Evolutionary conservation across 768 basidiomycete genomes (phyloP).

Genomic region (Boletus fagicola): DNA sequence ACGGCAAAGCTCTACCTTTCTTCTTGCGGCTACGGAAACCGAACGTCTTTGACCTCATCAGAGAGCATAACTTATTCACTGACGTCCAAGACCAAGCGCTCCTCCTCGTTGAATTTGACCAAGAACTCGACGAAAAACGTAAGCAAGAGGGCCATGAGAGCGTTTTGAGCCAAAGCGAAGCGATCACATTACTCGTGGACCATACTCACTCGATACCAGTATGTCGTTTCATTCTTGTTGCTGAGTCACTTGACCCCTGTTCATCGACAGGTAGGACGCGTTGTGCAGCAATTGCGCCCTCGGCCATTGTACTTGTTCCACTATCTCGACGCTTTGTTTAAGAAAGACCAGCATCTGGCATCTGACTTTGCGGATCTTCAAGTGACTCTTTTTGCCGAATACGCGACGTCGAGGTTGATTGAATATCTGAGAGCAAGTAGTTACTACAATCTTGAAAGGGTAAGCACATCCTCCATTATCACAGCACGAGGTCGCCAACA

Average conservation of each 20-base stretch:
- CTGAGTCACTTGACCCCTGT: background rate
- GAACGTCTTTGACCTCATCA: constrained; percentile 92
- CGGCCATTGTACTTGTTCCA: constrained; percentile 84
- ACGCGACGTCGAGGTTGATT: constrained; percentile 71
- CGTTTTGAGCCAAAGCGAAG: constrained; percentile 58
- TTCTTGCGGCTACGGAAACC: constrained; percentile 82
- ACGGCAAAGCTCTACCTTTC: constrained; percentile 90
- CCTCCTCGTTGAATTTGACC: constrained; percentile 91
- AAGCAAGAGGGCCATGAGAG: constrained; percentile 40
- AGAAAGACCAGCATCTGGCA: constrained; percentile 79
- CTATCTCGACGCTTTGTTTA: constrained; percentile 88
- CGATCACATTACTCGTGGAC: constrained; percentile 85
- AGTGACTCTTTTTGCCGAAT: constrained; percentile 91
- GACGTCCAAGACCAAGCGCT: constrained; percentile 93
- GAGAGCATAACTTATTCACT: constrained; percentile 90
- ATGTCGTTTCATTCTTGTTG: constrained; percentile 24
- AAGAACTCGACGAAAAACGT: constrained; percentile 70
- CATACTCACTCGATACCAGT: constrained; percentile 97
- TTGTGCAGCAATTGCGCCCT: constrained; percentile 80
- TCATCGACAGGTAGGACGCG: constrained; percentile 66
- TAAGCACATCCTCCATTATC: constrained; percentile 27
- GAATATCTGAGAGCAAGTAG: constrained; percentile 90
- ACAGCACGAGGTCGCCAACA: background rate
- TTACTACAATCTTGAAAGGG: constrained; percentile 86
- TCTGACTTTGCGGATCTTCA: constrained; percentile 83